Evolutionary conservation across 352 stramenopile genomes (phyloP).

Genomic region (Pythium dissotocum): DNA sequence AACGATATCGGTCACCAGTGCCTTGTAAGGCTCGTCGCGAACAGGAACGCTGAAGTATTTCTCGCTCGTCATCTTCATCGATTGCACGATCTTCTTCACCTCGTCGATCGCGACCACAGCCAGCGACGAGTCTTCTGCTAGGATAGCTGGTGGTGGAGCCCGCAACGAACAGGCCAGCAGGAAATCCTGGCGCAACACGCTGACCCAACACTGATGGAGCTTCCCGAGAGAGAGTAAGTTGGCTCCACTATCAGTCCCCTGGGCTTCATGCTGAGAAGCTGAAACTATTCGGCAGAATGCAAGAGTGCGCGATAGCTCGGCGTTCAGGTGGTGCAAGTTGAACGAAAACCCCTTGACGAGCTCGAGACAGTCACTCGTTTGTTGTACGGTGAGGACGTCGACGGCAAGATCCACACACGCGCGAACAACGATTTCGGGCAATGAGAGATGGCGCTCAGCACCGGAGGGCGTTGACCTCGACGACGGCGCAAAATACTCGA

Average conservation of each 20-base stretch:
- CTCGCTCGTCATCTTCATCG: conserved; percentile 40
- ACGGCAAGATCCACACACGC: conserved; percentile 51
- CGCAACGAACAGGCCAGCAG: conserved; percentile 32
- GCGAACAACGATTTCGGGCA: conserved; percentile 52
- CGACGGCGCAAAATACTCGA: conserved; percentile 28
- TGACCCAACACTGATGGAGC: conserved; percentile 64
- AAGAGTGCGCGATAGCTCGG: conserved; percentile 42
- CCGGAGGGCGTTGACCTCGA: not conserved
- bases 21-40: conserved; percentile 26
- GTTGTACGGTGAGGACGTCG: conserved; percentile 43
- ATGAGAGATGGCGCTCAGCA: conserved; percentile 28
- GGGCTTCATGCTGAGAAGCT: not conserved
- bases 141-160: not conserved
- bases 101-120: conserved; percentile 9
- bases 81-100: conserved; percentile 32
- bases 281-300: conserved; percentile 20
- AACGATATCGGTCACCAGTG: conserved; percentile 37
- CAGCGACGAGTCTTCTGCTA: not conserved
- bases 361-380: conserved; percentile 16
- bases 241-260: conserved; percentile 4
- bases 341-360: conserved; percentile 35
- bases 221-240: conserved; percentile 56
- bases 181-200: conserved; percentile 48
- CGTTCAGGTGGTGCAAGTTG: conserved; percentile 53
- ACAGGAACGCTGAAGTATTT: conserved; percentile 73